phyloP scores from a whole-genome alignment of 768 basidiomycete genomes.

The Sutorius australiensis region DNA sequence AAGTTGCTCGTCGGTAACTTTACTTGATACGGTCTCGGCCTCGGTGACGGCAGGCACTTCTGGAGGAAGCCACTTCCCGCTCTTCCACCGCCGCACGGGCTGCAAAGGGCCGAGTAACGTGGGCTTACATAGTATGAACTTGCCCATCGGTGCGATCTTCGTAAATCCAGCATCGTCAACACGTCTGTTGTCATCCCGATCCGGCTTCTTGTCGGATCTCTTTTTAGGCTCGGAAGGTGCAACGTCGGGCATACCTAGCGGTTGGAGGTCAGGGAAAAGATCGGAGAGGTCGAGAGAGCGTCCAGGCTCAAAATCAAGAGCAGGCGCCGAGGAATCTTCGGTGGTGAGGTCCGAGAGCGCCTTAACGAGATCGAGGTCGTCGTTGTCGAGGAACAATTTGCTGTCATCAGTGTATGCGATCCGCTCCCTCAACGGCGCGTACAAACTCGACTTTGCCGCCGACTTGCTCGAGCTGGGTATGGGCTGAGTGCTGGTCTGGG shows the following conservation, averaged over 20 bases:
- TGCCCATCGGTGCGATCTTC: constrained; percentile 69
- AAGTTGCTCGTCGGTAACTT: constrained; percentile 45
- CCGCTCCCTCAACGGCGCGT: constrained; percentile 56
- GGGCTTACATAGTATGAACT: constrained; percentile 79
- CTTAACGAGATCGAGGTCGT: constrained; percentile 49
- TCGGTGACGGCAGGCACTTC: constrained; percentile 51
- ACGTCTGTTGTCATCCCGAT: constrained; percentile 67
- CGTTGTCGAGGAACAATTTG: constrained; percentile 53
- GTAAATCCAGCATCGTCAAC: constrained; percentile 75
- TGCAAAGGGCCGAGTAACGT: constrained; percentile 81
- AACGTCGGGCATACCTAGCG: constrained; percentile 52
- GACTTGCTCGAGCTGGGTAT: constrained; percentile 33
- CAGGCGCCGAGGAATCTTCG: constrained; percentile 13
- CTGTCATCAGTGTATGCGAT: constrained; percentile 45
- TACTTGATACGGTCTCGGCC: constrained; percentile 35
- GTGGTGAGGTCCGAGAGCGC: constrained; percentile 41
- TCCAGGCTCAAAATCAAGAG: constrained; percentile 22
- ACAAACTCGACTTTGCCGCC: constrained; percentile 41
- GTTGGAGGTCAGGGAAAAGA: constrained; percentile 83
- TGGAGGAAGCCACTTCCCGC: constrained; percentile 59
- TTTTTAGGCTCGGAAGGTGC: constrained; percentile 38
- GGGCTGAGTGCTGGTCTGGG: constrained; percentile 23
- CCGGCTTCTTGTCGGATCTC: constrained; percentile 53
- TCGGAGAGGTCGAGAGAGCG: constrained; percentile 50
- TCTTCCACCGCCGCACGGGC: constrained; percentile 71